These are phyloP conservation scores for Hyphodiscus sp. DNA, from an alignment of 2,329 filamentous ascomycete species.

Conservation along the genomic window DNA sequence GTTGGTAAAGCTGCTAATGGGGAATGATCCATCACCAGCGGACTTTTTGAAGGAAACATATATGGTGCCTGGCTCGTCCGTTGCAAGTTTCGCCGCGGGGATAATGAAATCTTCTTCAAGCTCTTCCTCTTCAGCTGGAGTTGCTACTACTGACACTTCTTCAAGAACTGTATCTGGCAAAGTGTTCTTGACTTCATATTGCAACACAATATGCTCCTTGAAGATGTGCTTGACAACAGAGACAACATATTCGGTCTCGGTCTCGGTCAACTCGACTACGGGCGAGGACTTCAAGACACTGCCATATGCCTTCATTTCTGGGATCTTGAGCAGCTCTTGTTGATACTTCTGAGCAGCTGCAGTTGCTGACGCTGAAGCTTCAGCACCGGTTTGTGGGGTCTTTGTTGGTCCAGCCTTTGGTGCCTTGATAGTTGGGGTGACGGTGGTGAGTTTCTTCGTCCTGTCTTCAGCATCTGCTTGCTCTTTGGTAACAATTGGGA, in stretches of 20 bases:
- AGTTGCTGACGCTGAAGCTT: conserved; percentile 68
- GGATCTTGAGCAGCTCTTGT: conserved; percentile 79
- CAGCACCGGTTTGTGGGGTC: conserved; percentile 59
- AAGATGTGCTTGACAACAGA: conserved; percentile 93
- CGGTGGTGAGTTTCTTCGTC: conserved; percentile 92
- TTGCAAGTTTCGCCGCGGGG: conserved; percentile 72
- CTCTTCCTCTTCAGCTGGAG: conserved; percentile 74
- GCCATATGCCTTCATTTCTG: conserved; percentile 86
- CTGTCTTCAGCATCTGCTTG: conserved; percentile 94
- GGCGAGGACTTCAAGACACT: conserved; percentile 85
- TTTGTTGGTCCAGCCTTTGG: conserved; percentile 76
- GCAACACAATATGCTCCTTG: conserved; percentile 91
- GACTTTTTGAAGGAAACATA: conserved; percentile 92
- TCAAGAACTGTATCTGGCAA: conserved; percentile 84
- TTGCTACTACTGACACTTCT: conserved; percentile 77
- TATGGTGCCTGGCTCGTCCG: conserved; percentile 84
- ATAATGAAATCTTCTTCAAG: conserved; percentile 92
- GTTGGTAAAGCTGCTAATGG: conserved; percentile 80
- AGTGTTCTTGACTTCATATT: conserved; percentile 98
- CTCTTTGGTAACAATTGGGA: conserved; percentile 90
- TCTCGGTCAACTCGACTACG: conserved; percentile 85
- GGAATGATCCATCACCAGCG: conserved; percentile 68
- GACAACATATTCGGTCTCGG: conserved; percentile 96
- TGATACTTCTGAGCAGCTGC: conserved; percentile 84
- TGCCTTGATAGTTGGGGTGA: conserved; percentile 88